phyloP scores from a whole-genome alignment of 495 filamentous ascomycete genomes.

The Xylaria cubensis region DNA sequence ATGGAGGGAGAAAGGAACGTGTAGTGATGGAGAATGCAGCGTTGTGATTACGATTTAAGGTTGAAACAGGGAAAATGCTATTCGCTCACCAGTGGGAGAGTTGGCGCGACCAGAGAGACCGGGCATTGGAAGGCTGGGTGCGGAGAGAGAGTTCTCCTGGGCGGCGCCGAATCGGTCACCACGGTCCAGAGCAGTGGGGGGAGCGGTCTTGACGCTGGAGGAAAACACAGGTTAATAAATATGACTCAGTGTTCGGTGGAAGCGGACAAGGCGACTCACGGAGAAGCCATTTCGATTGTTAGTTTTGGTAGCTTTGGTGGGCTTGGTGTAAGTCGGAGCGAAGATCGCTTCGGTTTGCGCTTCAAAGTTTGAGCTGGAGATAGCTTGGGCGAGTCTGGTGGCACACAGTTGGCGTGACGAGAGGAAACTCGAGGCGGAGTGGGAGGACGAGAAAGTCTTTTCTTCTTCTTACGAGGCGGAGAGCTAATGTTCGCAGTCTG shows the following conservation, averaged over 20 bases:
- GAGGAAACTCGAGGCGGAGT: slow-evolving; percentile 31
- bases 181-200: slow-evolving; percentile 29
- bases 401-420: slow-evolving; percentile 15
- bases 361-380: slow-evolving; percentile 20
- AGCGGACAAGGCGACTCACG: slow-evolving; percentile 31
- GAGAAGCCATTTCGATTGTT: slow-evolving; percentile 38
- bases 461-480: slow-evolving; percentile 31
- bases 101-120: slow-evolving; percentile 45
- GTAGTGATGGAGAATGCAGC: not conserved
- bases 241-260: not conserved
- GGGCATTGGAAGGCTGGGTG: slow-evolving; percentile 41
- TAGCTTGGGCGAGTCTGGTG: slow-evolving; percentile 20
- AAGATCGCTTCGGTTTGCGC: slow-evolving; percentile 34
- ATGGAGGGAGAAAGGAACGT: not conserved
- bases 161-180: slow-evolving; percentile 27
- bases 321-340: slow-evolving; percentile 27
- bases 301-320: slow-evolving; percentile 14
- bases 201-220: slow-evolving; percentile 29
- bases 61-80: not conserved
- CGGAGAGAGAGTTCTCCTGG: not conserved
- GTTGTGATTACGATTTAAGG: not conserved
- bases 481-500: slow-evolving; percentile 10
- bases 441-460: slow-evolving; percentile 28
- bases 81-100: slow-evolving; percentile 39
- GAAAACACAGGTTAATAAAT: slow-evolving; percentile 4